A percentile compares a stretch with the other conserved stretches of the same genome.
phyloP scores from a whole-genome alignment of 2,329 filamentous ascomycete species.

The Calonectria pseudoreteaudii region DNA sequence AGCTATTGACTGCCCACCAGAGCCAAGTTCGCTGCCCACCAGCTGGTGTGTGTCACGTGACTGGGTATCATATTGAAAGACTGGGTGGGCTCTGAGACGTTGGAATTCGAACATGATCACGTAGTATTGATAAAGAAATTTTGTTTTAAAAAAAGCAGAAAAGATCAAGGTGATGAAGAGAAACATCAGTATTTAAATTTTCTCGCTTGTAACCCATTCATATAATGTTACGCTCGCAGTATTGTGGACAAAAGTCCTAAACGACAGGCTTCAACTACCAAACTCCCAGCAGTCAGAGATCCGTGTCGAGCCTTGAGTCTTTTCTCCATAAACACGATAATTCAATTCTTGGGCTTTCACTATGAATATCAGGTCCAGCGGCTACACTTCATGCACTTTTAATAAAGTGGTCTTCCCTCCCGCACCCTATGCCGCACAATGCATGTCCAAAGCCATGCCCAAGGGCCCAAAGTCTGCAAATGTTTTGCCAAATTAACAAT shows the following conservation, averaged over 20 bases:
- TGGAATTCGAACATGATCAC: neutral
- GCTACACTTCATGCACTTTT: neutral
- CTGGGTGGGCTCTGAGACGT: neutral
- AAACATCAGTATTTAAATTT: neutral
- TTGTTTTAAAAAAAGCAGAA: too few species aligned
- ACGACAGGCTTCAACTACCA: neutral
- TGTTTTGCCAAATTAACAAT: constrained; percentile 32
- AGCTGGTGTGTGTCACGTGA: constrained; percentile 18
- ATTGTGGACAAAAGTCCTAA: neutral
- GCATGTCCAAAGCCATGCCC: constrained; percentile 37
- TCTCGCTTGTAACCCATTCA: neutral
- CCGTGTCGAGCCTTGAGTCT: neutral
- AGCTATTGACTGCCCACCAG: neutral
- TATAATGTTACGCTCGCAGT: neutral
- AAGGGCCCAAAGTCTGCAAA: constrained; percentile 22
- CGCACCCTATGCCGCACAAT: constrained; percentile 19
- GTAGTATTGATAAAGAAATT: neutral
- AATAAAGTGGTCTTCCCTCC: neutral
- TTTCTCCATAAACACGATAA: neutral
- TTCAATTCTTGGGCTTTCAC: constrained; percentile 4
- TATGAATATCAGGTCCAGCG: constrained; percentile 3
- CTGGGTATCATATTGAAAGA: neutral
- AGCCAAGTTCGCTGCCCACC: neutral
- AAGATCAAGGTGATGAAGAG: neutral
- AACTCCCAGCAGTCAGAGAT: neutral